Evolutionary conservation across 805 yeast species (phyloP), one percentile per base, ranked within the genome.

Genomic region (Yarrowia sp.): DNA sequence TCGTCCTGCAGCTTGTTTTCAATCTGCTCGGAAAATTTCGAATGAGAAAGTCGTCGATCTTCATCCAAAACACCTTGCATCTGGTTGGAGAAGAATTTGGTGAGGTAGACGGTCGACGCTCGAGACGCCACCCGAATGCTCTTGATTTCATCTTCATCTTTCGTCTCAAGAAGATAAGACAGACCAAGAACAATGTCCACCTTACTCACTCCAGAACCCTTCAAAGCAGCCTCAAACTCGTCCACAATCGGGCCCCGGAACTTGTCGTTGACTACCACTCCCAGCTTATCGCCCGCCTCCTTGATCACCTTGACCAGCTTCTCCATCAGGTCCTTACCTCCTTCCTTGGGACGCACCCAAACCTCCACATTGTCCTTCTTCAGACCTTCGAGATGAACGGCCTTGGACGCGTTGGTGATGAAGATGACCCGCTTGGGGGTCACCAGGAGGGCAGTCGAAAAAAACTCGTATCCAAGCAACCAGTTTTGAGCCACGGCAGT

Each of bases 401-500:
- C 91, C 76, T 93, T 93, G 7, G 90, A 90, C 57, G 86, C 87
- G 35, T 93, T 86, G 0, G 98, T 92, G 66, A 92, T 80, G 64
- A 93, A 78, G 4, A 85, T 75, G 42, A 85, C 78, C 68, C 84
- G 85, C 42, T 82, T 83, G 64, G 82, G 80, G 3, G 89, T 83
- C 66, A 92, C 77, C 60, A 82, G 84, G 63, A 93, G 76, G 35
- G 86, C 86, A 1, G 98, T 92, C 60, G 95, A 95, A n/a, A 96
- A 96, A 73, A 93, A 93, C 74, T 95, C 98, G 74, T 92, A 93
- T 4, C 98, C 97, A 57, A 93, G 78, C 64, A 93, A 78, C 98
- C 98, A 93, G 62, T 86, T 88, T 67, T 70, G 48, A 1, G 67
- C 76, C 50, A 89, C 87, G 0, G 96, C 86, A 11, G 96, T 87